Evolutionary conservation across 495 filamentous ascomycete genomes (phyloP).

Genomic region (Aspergillus indologenus): DNA sequence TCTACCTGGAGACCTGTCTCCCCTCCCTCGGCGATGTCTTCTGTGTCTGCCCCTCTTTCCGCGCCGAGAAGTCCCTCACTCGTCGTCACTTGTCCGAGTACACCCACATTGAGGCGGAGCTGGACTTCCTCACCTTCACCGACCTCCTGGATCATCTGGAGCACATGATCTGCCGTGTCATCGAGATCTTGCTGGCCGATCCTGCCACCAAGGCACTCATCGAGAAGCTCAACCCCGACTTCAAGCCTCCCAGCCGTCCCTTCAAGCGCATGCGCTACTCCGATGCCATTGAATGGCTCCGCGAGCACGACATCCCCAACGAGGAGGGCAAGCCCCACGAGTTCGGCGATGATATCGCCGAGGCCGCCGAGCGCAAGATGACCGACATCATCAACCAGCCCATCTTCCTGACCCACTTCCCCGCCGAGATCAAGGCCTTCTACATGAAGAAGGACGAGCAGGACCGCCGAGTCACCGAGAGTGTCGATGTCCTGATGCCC

Average conservation of each 20-base stretch:
- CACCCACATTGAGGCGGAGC: constrained; percentile 93
- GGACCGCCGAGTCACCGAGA: constrained; percentile 90
- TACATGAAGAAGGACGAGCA: constrained; percentile 93
- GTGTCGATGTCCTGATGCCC: constrained; percentile 93
- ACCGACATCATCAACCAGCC: constrained; percentile 92
- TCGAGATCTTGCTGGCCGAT: constrained; percentile 71
- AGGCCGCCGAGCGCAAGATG: constrained; percentile 96
- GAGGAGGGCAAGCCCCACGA: constrained; percentile 85
- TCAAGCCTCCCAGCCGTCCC: constrained; percentile 77
- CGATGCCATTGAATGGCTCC: constrained; percentile 92
- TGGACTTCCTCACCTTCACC: constrained; percentile 93
- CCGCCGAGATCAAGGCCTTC: constrained; percentile 96
- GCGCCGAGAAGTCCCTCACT: constrained; percentile 92
- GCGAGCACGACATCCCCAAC: constrained; percentile 82
- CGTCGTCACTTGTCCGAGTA: constrained; percentile 94
- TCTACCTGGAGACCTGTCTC: constrained; percentile 95
- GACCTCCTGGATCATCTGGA: constrained; percentile 92
- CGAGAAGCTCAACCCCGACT: constrained; percentile 81
- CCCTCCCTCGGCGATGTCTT: constrained; percentile 90
- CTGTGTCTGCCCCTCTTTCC: constrained; percentile 98
- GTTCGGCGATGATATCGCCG: constrained; percentile 97
- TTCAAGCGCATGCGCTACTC: constrained; percentile 95
- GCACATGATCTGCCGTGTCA: constrained; percentile 80
- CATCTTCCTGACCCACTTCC: constrained; percentile 97
- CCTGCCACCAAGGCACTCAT: constrained; percentile 65